Conservation (phyloP, 257 asterid species). For the Parsonsia alboflavescens region DNA sequence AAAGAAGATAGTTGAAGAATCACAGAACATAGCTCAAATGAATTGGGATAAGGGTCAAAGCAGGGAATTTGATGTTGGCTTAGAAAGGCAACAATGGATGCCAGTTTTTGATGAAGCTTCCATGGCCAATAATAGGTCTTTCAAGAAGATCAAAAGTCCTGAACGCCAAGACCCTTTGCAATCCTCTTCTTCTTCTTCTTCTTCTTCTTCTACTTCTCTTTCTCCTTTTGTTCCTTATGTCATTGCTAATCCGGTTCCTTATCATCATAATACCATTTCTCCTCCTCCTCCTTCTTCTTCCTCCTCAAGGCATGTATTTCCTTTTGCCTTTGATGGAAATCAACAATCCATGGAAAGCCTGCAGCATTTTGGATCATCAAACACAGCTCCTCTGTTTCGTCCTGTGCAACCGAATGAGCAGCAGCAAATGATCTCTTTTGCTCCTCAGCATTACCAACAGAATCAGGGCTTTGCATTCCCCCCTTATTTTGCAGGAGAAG, state of each 20-base stretch:
- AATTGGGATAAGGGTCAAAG: slow-evolving; percentile 34
- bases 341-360: slow-evolving; percentile 27
- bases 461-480: slow-evolving; percentile 43
- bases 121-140: slow-evolving; percentile 46
- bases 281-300: slow-evolving; percentile 7
- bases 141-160: slow-evolving; percentile 59
- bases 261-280: slow-evolving; percentile 25
- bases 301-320: slow-evolving; percentile 45
- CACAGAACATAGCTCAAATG: slow-evolving; percentile 16
- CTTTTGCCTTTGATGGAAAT: slow-evolving; percentile 50
- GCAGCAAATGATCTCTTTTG: slow-evolving; percentile 82
- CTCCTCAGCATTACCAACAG: slow-evolving; percentile 31
- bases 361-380: slow-evolving; percentile 20
- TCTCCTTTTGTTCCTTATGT: slow-evolving; percentile 11
- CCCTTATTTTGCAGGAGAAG: slow-evolving; percentile 57
- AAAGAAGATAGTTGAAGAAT: slow-evolving; percentile 26
- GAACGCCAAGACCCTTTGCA: slow-evolving; percentile 34
- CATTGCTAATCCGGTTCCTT: slow-evolving; percentile 12
- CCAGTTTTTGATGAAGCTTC: slow-evolving; percentile 55
- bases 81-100: slow-evolving; percentile 45
- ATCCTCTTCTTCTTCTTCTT: slow-evolving; percentile 20
- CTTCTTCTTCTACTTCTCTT: too few relatives aligned
- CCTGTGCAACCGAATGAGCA: slow-evolving; percentile 39
- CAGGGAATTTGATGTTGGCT: slow-evolving; percentile 19
- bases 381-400: slow-evolving; percentile 31